Percentiles rank a stretch among this genome's conserved stretches.
Evolutionary conservation across 768 basidiomycete genomes (phyloP).

Genomic region (Amyloporia xantha): DNA sequence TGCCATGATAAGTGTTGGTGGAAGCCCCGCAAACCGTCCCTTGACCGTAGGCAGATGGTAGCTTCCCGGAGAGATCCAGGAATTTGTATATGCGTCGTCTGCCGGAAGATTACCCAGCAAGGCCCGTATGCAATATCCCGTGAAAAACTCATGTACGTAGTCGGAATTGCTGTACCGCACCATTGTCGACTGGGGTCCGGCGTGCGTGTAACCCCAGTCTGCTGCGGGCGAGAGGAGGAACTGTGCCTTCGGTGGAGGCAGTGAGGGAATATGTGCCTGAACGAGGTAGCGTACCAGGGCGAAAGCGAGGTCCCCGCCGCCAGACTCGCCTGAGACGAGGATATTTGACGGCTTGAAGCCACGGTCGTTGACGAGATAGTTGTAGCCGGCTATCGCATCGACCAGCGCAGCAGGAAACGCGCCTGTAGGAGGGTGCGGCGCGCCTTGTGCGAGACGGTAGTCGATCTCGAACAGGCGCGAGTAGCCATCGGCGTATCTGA

Average conservation of each 20-base stretch:
- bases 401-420: slow-evolving; percentile 42
- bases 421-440: slow-evolving; percentile 25
- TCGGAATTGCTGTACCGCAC: slow-evolving; percentile 25
- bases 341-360: slow-evolving; percentile 38
- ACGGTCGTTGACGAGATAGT: slow-evolving; percentile 39
- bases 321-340: slow-evolving; percentile 45
- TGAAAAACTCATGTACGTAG: slow-evolving; percentile 4
- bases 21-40: slow-evolving; percentile 48
- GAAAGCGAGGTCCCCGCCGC: slow-evolving; percentile 45
- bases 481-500: not conserved
- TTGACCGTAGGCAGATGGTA: slow-evolving; percentile 19
- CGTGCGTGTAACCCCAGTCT: slow-evolving; percentile 40
- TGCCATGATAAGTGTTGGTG: slow-evolving; percentile 50
- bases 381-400: slow-evolving; percentile 30
- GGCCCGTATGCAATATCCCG: slow-evolving; percentile 30
- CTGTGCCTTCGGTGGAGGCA: slow-evolving; percentile 17
- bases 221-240: slow-evolving; percentile 48
- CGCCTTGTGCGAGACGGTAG: slow-evolving; percentile 35
- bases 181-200: slow-evolving; percentile 10
- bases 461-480: slow-evolving; percentile 32
- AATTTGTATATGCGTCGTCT: slow-evolving; percentile 38
- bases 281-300: slow-evolving; percentile 33
- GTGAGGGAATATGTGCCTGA: not conserved
- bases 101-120: slow-evolving; percentile 44
- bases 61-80: slow-evolving; percentile 57